Conservation (phyloP, 73 alveolate genomes). For the Paramecium caudatum region DNA sequence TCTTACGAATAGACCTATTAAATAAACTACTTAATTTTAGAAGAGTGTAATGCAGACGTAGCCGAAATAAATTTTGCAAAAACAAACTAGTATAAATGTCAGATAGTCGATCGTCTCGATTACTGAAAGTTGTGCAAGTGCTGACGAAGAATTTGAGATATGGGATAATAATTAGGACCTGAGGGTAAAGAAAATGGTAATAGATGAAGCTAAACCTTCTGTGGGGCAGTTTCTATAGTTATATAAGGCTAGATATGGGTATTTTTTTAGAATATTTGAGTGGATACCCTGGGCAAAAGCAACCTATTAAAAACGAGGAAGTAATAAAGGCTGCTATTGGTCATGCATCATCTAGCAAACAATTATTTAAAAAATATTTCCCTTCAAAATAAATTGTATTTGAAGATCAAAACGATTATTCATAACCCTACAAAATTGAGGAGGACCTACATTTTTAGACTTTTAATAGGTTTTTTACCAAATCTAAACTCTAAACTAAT, state of each 20-base stretch:
- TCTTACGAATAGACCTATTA: background rate
- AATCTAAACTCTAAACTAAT: background rate
- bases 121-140: slow-evolving; percentile 17
- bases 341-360: slow-evolving; percentile 48
- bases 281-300: slow-evolving; percentile 36
- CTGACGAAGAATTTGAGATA: slow-evolving; percentile 39
- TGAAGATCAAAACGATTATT: slow-evolving; percentile 64
- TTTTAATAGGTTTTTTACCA: background rate
- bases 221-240: slow-evolving; percentile 32
- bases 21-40: background rate
- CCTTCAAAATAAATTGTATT: slow-evolving; percentile 38
- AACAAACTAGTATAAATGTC: background rate
- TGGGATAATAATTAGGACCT: slow-evolving; percentile 56
- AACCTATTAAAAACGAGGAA: slow-evolving; percentile 8
- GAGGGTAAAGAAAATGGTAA: slow-evolving; percentile 1
- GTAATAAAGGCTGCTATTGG: slow-evolving; percentile 30
- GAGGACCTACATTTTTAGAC: slow-evolving; percentile 50
- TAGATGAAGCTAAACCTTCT: slow-evolving; percentile 43
- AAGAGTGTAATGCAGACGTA: slow-evolving; percentile 20
- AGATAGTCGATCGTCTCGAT: slow-evolving; percentile 23
- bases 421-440: slow-evolving; percentile 37
- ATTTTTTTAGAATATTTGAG: background rate
- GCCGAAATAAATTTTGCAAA: slow-evolving; percentile 10
- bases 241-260: slow-evolving; percentile 67
- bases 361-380: slow-evolving; percentile 57